These are phyloP conservation scores for Fusarium sp. DNA, from an alignment of 2,329 filamentous ascomycete species.

Conservation along the genomic window DNA sequence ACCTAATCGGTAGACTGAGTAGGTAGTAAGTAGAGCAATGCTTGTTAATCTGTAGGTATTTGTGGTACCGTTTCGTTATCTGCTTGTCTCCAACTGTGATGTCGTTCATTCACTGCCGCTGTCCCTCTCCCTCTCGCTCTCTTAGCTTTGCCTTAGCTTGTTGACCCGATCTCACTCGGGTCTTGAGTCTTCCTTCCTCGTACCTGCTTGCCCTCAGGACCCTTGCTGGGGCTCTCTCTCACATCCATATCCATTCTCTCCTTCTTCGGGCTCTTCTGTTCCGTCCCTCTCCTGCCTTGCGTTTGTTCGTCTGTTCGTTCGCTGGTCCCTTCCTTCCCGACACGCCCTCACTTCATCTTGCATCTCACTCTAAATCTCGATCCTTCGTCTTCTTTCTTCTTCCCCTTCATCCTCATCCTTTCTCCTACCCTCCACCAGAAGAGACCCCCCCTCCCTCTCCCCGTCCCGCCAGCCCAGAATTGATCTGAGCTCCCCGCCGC, in stretches of 20 bases:
- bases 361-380: conserved; percentile 40
- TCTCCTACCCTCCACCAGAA: conserved; percentile 20
- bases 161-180: conserved; percentile 3
- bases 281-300: conserved; percentile 10
- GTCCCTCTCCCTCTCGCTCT: conserved; percentile 38
- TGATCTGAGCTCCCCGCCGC: conserved; percentile 47
- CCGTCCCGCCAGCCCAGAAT: conserved; percentile 18
- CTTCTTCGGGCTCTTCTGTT: conserved; percentile 1
- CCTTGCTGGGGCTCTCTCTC: conserved; percentile 5
- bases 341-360: conserved; percentile 41
- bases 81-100: background rate
- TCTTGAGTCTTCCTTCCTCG: conserved; percentile 2
- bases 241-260: conserved; percentile 10
- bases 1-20: background rate
- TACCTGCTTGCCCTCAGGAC: conserved; percentile 1
- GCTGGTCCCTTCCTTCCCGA: conserved; percentile 9
- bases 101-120: conserved; percentile 36
- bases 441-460: conserved; percentile 7
- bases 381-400: conserved; percentile 31
- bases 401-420: conserved; percentile 11
- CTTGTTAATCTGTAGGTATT: background rate
- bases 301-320: background rate
- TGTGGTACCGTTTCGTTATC: conserved; percentile 9
- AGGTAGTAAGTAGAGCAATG: background rate
- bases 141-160: conserved; percentile 31